A percentile compares a stretch with the other conserved stretches of the same genome.
phyloP scores from a whole-genome alignment of 2,329 filamentous ascomycete genomes.

The Paramyrothecium sp. region DNA sequence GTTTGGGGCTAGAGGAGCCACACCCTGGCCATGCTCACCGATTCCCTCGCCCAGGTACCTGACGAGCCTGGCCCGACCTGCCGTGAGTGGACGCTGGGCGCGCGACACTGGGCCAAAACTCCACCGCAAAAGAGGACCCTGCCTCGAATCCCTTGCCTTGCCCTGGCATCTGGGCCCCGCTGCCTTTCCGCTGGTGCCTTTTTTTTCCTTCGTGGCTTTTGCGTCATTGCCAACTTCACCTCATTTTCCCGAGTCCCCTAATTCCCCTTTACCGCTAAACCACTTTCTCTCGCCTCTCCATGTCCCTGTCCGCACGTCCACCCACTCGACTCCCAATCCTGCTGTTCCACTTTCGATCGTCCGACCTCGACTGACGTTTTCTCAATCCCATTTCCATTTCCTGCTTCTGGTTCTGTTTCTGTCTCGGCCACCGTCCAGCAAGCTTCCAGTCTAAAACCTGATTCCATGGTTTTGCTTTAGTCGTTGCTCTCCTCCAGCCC shows the following conservation, averaged over 20 bases:
- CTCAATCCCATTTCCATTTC: neutral
- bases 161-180: no score
- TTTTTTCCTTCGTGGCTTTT: no score
- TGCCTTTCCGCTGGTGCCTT: no score
- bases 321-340: neutral
- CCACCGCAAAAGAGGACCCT: neutral
- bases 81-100: no score
- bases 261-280: neutral
- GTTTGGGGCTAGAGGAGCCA: neutral
- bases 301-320: no score
- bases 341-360: no score
- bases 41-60: neutral
- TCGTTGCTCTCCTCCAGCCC: neutral
- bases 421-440: no score
- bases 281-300: neutral
- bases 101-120: no score
- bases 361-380: no score
- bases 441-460: no score
- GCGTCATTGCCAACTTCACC: neutral
- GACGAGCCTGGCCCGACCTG: neutral
- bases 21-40: neutral
- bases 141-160: neutral
- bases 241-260: neutral
- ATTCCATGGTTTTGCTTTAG: neutral
- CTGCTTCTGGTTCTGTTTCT: neutral